Base-by-base conservation (phyloP, 495 filamentous ascomycete genomes). In the Thozetella sp. region DNA sequence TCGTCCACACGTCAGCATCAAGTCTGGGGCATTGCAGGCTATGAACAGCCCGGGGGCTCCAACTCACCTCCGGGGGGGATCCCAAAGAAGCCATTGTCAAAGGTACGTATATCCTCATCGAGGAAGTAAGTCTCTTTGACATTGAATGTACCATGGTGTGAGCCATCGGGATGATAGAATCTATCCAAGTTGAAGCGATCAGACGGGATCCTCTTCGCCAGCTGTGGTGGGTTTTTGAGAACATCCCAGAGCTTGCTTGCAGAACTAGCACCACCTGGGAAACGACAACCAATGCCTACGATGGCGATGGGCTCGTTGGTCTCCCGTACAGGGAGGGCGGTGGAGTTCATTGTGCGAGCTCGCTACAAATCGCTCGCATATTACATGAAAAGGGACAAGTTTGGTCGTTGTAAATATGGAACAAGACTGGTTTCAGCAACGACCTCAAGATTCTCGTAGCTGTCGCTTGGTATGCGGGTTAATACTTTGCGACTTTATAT, bases 1-100 rank as follows among this genome's bases (percentile, higher is more conserved):
- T 66, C 11, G 77, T 71, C 12, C 74, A 78, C 51, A 86, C 85
- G 24, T 74, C 73, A 67, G 87, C 87, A 67, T 87, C 87, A 9
- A 69, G 60, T 19, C 73, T 71, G 58, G 79, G 75, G 45, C 78
- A 80, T 3, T 60, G 40, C 13, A 58, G 65, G 68, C n/a, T n/a
- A n/a, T n/a, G n/a, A n/a, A n/a, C n/a, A n/a, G n/a, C n/a, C n/a
- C n/a, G n/a, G n/a, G n/a, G n/a, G n/a, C n/a, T n/a, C n/a, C n/a
- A n/a, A n/a, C n/a, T n/a, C n/a, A n/a, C n/a, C n/a, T n/a, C n/a
- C n/a, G n/a, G n/a, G n/a, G 17, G 6, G 6, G 30, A 37, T 37
- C 9, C 30, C 9, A 17, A 37, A 37, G 17, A 37, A 37, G 30
- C 9, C 30, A 37, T 6, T 17, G 30, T 37, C 30, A 37, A 37